Evolutionary conservation across 2,329 filamentous ascomycete species (phyloP).

Genomic region (Fusarium cicatricum): DNA sequence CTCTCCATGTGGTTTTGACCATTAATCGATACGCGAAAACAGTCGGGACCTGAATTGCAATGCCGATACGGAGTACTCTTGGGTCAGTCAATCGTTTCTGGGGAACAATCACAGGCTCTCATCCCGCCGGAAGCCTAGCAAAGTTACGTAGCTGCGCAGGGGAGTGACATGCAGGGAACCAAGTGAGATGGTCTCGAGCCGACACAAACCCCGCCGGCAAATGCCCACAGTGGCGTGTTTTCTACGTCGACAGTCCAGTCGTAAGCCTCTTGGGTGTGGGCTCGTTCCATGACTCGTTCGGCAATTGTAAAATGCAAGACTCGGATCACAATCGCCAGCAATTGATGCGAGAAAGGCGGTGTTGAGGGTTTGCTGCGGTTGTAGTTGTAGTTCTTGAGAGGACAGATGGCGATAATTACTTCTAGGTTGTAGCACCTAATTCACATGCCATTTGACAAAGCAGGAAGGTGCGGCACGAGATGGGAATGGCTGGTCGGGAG

Average conservation of each 20-base stretch:
- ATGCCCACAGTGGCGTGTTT: conserved; percentile 22
- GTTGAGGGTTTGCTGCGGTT: conserved; percentile 11
- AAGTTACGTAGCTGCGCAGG: not conserved
- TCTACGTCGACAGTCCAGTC: conserved; percentile 12
- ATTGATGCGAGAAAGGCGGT: conserved; percentile 1
- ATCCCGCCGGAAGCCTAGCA: not conserved
- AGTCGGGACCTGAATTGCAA: not conserved
- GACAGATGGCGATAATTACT: not conserved
- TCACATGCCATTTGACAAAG: not conserved
- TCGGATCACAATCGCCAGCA: conserved; percentile 14
- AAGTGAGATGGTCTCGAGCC: conserved; percentile 6
- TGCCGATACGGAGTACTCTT: not conserved
- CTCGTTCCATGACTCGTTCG: conserved; percentile 6
- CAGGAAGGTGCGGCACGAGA: conserved; percentile 13
- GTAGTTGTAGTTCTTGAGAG: no score
- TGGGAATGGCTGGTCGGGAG: not conserved
- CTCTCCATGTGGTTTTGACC: not conserved
- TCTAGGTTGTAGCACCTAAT: not conserved
- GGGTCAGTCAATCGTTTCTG: not conserved
- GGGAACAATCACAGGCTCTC: not conserved
- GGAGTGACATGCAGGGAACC: conserved; percentile 7
- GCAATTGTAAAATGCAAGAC: conserved; percentile 21
- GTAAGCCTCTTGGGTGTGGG: not conserved
- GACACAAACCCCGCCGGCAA: conserved; percentile 10
- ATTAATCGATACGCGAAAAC: not conserved